Evolutionary conservation across 2,329 filamentous ascomycete species (phyloP), one percentile per base, ranked within the genome.

Genomic region (Alternaria dauci): DNA sequence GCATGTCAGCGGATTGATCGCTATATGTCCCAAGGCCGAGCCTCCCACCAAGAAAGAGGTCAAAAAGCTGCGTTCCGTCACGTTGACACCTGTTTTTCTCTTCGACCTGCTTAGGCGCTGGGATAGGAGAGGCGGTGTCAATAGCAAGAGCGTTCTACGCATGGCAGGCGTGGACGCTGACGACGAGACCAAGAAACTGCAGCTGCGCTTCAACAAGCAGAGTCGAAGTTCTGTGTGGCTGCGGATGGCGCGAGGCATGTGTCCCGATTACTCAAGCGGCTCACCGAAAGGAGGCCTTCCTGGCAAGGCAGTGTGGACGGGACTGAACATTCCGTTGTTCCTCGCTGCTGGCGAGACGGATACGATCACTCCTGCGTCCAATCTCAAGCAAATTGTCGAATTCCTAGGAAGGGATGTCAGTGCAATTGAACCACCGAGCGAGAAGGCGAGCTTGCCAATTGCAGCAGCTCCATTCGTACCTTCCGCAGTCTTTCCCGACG

Each of bases 211-310:
- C 80, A 98, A 98, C 75, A 85, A 86, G 60, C 93, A 97, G 75
- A 97, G 92, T 64, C 88, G 85, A 66, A 95, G 93, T 0, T 85
- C 90, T 0, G 91, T 95, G 0, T 97, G 92, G 86, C 87, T 91
- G 66, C 88, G 93, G 39, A 93, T 96, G 88, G 89, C 89, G 0
- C 88, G 85, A 76, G 92, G 93, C 0, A 84, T 85, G 52, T 82
- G 95, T 25, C 90, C 92, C 0, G 79, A 76, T 0, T 90, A 89
- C 59, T 76, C 83, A 4, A 73, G 82, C 8, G 86, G 85, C 1
- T 76, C 82, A 26, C 78, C 87, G 0, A 73, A 76, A 8, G 88
- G 89, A 4, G 92, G 92, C 1, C 77, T 96, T 8, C 89, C 93
- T 2, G 89, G 90, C 0, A 78, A 85, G 63, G 84, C 89, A 6